Base-by-base conservation (phyloP, 495 filamentous ascomycete genomes). In the Lasiosphaeria miniovina region DNA sequence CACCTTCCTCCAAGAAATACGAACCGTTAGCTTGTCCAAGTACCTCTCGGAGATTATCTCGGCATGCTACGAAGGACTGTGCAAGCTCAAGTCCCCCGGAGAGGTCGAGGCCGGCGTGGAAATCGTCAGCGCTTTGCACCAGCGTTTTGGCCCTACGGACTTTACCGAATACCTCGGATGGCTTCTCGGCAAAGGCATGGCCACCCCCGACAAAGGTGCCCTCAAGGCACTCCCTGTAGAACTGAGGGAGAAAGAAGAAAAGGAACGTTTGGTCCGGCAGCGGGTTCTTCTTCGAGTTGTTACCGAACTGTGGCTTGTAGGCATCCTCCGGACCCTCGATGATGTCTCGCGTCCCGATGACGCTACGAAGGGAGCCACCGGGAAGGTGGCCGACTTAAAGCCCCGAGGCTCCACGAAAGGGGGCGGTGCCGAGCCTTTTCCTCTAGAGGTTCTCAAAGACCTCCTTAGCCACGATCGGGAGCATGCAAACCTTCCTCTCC, bases 41-140 rank as follows among this genome's bases (percentile, higher is more conserved):
- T 99, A 99, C 67, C 86, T 99, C 4, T 96, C 94, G 45, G 94
- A 99, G 75, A 91, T 98, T 60, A 93, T 96, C 65, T 94, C 93
- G n/a, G 94, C 94, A 48, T 96, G 92, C 77, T 96, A 94, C 60
- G 94, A 99, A 73, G 94, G 94, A 32, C 80, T 99, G 1, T 93
- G 88, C 76, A 94, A 87, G 70, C 83, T 97, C 55, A 98, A 96
- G 73, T 88, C 87, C 0, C 87, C 90, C 15, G 89, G 87, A 1
- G 94, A 99, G 66, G 90, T 96, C 62, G 88, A 91, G 45, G 89
- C 93, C 32, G 92, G 90, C 11, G 89, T 96, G 4, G 94, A 98
- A 70, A 87, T 98, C 57, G 86, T 94, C 63, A 93, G 91, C 74
- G 92, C 94, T 9, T 80, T 99, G 58, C 94, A 99, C 70, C 94